These are phyloP conservation scores for Salix suchowensis DNA, from an alignment of 345 rosid genomes.

Conservation along the genomic window DNA sequence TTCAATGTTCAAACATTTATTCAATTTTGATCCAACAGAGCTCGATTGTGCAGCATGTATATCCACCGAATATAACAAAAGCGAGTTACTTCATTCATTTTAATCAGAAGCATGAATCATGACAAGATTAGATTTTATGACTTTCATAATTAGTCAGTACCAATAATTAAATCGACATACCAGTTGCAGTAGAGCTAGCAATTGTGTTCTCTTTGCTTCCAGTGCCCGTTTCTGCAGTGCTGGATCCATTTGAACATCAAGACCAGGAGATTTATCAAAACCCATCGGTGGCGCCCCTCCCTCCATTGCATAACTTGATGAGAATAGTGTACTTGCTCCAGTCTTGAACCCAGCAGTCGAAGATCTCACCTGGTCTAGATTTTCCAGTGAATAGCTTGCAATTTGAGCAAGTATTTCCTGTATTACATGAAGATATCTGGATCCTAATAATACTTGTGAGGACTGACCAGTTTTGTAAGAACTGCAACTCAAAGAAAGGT, in stretches of 20 bases:
- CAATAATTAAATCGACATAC: slow-evolving; percentile 36
- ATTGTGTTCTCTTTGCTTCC: slow-evolving; percentile 58
- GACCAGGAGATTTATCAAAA: slow-evolving; percentile 28
- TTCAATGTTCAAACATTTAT: background rate
- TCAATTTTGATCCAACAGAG: background rate
- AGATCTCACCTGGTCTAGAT: slow-evolving; percentile 36
- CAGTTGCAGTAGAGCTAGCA: slow-evolving; percentile 67
- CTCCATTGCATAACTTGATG: slow-evolving; percentile 15
- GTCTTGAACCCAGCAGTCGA: slow-evolving; percentile 23
- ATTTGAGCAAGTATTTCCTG: slow-evolving; percentile 85
- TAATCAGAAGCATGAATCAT: background rate
- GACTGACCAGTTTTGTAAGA: slow-evolving; percentile 33
- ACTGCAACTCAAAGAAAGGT: slow-evolving; percentile 45
- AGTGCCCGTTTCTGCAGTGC: slow-evolving; percentile 22
- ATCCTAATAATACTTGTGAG: slow-evolving; percentile 47
- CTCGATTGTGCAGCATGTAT: background rate
- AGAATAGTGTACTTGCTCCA: slow-evolving; percentile 21
- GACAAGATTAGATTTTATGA: background rate
- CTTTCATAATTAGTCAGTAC: background rate
- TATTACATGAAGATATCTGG: slow-evolving; percentile 62
- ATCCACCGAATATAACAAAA: background rate
- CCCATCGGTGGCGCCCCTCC: slow-evolving; percentile 11
- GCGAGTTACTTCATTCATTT: background rate
- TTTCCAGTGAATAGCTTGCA: slow-evolving; percentile 66
- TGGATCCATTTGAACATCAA: slow-evolving; percentile 26